Conservation (phyloP, 345 rosid species). For the Eucalyptus polyanthemos region DNA sequence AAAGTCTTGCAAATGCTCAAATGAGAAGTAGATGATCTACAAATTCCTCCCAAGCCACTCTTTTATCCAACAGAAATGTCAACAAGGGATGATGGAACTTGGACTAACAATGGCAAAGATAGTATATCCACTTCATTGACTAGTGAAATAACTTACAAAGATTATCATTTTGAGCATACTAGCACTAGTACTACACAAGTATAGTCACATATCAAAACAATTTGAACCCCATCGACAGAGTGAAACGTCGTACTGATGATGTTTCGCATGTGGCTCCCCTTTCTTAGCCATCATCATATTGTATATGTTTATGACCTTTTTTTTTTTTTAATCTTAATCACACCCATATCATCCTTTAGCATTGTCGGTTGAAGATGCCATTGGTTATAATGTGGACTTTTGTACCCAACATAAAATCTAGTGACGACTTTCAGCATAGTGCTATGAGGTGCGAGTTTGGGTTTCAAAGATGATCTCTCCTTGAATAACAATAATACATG, state of each 20-base stretch:
- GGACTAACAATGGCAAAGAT: not conserved
- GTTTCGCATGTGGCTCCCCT: not conserved
- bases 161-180: not conserved
- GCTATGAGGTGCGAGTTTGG: too few relatives aligned
- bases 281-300: not conserved
- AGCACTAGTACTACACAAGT: not conserved
- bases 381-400: too few relatives aligned
- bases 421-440: too few relatives aligned
- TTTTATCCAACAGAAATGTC: not conserved
- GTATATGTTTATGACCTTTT: not conserved
- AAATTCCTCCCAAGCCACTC: not conserved
- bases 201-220: not conserved
- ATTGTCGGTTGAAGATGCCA: too few relatives aligned
- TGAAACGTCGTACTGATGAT: not conserved
- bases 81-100: not conserved
- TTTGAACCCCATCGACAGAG: fast-evolving
- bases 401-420: too few relatives aligned
- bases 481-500: too few relatives aligned
- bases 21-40: not conserved
- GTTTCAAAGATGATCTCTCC: too few relatives aligned
- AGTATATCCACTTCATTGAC: not conserved
- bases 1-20: not conserved
- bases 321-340: not conserved
- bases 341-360: not conserved
- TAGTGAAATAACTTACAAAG: not conserved